These are phyloP conservation scores for Borovskyia barvae DNA, from an alignment of 208 protist species.

Conservation along the genomic window DNA sequence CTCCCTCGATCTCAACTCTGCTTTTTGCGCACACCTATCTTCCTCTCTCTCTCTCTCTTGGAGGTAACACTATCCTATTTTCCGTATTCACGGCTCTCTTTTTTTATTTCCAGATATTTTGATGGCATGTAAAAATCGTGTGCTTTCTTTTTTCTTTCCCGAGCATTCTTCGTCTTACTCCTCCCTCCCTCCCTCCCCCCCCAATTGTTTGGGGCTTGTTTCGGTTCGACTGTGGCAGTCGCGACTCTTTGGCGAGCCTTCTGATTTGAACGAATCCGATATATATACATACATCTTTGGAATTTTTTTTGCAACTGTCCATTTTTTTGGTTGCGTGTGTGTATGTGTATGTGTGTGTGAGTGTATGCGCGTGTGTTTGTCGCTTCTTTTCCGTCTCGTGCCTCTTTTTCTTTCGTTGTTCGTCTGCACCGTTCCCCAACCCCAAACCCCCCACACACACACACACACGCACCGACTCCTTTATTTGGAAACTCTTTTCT, in stretches of 20 bases:
- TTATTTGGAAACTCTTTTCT: neutral
- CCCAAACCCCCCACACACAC: neutral
- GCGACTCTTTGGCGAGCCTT: no score
- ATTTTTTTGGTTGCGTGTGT: neutral
- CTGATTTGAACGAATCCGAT: no score
- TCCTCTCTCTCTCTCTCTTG: neutral
- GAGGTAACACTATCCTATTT: no score
- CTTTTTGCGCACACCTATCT: neutral
- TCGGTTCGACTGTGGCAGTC: no score
- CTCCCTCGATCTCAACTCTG: neutral
- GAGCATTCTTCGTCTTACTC: no score
- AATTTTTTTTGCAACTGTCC: neutral
- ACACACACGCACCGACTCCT: neutral
- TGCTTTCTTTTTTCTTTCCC: no score
- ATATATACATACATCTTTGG: neutral
- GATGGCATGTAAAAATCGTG: no score
- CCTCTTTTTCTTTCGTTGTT: neutral
- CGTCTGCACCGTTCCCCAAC: neutral
- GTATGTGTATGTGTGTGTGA: slow-evolving; percentile 3
- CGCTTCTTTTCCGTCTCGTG: neutral
- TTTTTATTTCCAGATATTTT: no score
- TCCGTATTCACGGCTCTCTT: no score
- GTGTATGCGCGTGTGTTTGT: neutral
- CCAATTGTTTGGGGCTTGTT: neutral
- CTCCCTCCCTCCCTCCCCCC: neutral